Percentiles rank a stretch among this genome's conserved stretches.
These are phyloP conservation scores for Saccharomycopsis sp. DNA, from an alignment of 805 yeast genomes.

Conservation along the genomic window DNA sequence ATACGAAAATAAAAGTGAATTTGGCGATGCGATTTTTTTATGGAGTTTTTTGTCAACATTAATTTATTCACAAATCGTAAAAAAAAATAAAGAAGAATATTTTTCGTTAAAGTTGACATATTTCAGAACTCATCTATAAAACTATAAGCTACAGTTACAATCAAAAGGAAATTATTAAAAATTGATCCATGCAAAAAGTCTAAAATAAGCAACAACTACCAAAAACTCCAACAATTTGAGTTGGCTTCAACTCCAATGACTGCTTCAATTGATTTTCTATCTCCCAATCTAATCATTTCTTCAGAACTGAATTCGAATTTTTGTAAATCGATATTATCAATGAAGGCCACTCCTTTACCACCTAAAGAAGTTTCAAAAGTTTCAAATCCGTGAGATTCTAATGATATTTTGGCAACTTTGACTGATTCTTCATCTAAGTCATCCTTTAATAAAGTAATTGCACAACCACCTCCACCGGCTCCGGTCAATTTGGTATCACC, in stretches of 20 bases:
- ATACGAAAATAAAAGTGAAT: too few relatives aligned
- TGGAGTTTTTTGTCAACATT: too few relatives aligned
- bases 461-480: constrained; percentile 99
- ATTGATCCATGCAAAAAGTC: not conserved
- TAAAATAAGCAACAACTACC: not conserved
- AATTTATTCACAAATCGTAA: too few relatives aligned
- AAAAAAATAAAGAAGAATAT: too few relatives aligned
- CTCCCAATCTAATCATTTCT: constrained; percentile 1
- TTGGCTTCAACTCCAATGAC: constrained; percentile 6
- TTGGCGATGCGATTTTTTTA: too few relatives aligned
- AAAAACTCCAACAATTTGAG: constrained; percentile 5
- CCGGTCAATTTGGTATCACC: constrained; percentile 95
- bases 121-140: too few relatives aligned
- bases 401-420: constrained; percentile 28
- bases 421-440: constrained; percentile 26
- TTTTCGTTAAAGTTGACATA: too few relatives aligned
- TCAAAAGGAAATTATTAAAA: not conserved
- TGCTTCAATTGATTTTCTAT: constrained; percentile 10
- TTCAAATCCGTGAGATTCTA: constrained; percentile 46
- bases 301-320: not conserved
- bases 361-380: constrained; percentile 76
- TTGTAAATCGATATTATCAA: not conserved
- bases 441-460: constrained; percentile 64
- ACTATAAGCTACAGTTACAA: too few relatives aligned
- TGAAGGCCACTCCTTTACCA: constrained; percentile 73